These are phyloP conservation scores for Exophiala lecanii-corni DNA, from an alignment of 2,329 filamentous ascomycete genomes.

Conservation along the genomic window DNA sequence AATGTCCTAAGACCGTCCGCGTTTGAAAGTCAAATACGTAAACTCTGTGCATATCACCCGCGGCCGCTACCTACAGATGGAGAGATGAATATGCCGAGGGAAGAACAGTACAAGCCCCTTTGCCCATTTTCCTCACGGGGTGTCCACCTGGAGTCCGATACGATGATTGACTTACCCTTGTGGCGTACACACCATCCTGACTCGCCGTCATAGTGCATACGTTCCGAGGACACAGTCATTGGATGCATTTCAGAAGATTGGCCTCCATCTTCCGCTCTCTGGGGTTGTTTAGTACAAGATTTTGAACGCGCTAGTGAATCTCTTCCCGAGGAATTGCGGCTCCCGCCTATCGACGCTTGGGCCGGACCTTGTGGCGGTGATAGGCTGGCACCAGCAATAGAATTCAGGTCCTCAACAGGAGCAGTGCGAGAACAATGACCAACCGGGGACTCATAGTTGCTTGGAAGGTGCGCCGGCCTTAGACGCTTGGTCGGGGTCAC, in stretches of 20 bases:
- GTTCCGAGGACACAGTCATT: conserved; percentile 3
- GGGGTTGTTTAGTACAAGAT: not conserved
- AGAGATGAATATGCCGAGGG: conserved; percentile 8
- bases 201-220: conserved; percentile 7
- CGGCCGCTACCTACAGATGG: not conserved
- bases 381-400: conserved; percentile 5
- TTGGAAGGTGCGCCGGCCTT: conserved; percentile 2
- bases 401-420: conserved; percentile 1
- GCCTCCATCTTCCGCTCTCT: not conserved
- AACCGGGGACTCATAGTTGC: conserved; percentile 8
- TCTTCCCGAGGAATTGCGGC: conserved; percentile 1
- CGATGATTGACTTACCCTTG: conserved; percentile 7
- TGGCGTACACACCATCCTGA: conserved; percentile 7
- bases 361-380: conserved; percentile 1
- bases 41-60: no score
- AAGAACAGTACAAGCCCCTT: conserved; percentile 2
- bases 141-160: conserved; percentile 8
- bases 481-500: conserved; percentile 8
- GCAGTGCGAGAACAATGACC: conserved; percentile 10
- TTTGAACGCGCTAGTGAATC: conserved; percentile 1
- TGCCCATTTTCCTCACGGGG: conserved; percentile 2
- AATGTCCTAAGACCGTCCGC: no score
- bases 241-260: not conserved
- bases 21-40: no score
- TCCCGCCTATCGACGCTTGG: conserved; percentile 3